Base-by-base conservation (phyloP, 2,329 filamentous ascomycete species). In the Macrophomina tecta region DNA sequence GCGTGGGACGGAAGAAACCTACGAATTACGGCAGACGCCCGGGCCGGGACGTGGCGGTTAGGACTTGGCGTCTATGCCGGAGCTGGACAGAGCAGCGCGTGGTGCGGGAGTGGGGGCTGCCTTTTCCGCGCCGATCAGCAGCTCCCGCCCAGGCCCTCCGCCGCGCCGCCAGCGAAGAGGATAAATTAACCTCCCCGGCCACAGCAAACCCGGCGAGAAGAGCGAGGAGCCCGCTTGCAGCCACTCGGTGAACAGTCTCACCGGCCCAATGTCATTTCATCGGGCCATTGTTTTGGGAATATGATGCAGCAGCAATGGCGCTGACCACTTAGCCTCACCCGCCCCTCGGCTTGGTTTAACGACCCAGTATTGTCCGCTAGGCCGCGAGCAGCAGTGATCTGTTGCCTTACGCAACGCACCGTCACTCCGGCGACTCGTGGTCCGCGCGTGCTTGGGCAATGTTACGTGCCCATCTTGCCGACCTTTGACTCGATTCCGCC, bases 341-440 rank as follows among this genome's bases (percentile, higher is more conserved):
- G 42, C 45, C 23, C n/a, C 32, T n/a, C 58, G 30, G 58, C 16
- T 5, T 9, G 32, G 58, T 36, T 23, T 45, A 49, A 49, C 16
- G 18, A n/a, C 45, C 30, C 18, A n/a, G 58, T 62, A 45, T 45
- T 45, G 58, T 28, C 58, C 11, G 58, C 58, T 62, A 62, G 42
- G 58, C 58, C 58, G 32, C 6, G 42, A 62, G n/a, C n/a, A 49
- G 58, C 58, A 62, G 18, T 62, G 58, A 62, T 62, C 58, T 23
- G 45, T 38, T 8, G 11, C 30, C n/a, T 14, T 34, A 9, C 16
- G 28, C 45, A 38, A 30, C 28, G 53, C 53, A 42, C 8, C 40
- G 52, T 40, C 5, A n/a, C 34, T 6, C n/a, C n/a, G 52, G 53
- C 53, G 53, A 42, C n/a, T 42, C 53, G 23, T 23, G 36, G 32